Evolutionary conservation across 257 asterid species (phyloP).

Genomic region (Coffea eugenioides): DNA sequence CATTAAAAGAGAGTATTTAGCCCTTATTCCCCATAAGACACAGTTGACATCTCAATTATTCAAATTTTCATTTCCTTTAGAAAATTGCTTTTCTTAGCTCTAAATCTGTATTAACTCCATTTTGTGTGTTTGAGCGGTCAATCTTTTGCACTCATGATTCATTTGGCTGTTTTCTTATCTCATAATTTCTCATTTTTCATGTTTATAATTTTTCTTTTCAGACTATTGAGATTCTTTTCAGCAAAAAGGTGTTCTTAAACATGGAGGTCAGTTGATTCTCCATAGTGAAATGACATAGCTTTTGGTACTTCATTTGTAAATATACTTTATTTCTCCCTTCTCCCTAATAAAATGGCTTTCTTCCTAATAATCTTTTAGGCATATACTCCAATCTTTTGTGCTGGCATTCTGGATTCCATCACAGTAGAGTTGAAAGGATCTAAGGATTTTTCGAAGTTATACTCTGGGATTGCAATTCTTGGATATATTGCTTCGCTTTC

Average conservation of each 20-base stretch:
- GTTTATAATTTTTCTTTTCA: slow-evolving; percentile 37
- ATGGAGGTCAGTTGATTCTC: slow-evolving; percentile 71
- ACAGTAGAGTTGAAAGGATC: slow-evolving; percentile 72
- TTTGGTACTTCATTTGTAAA: background rate
- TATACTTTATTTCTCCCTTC: background rate
- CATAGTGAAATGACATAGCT: background rate
- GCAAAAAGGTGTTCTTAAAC: slow-evolving; percentile 66
- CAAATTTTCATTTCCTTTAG: too few relatives aligned
- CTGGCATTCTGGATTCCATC: slow-evolving; percentile 64
- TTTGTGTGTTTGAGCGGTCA: background rate
- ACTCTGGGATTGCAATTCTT: slow-evolving; percentile 81
- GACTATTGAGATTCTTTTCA: slow-evolving; percentile 92
- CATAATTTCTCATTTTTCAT: background rate
- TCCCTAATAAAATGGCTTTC: background rate
- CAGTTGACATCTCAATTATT: background rate
- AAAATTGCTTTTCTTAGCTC: too few relatives aligned
- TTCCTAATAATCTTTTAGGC: slow-evolving; percentile 40
- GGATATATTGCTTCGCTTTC: slow-evolving; percentile 75
- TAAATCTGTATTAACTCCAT: too few relatives aligned
- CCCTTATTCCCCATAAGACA: background rate
- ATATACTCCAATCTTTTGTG: slow-evolving; percentile 64
- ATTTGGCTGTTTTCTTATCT: background rate
- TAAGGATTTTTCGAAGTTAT: slow-evolving; percentile 74
- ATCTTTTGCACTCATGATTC: too few relatives aligned
- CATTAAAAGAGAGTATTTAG: background rate